These are phyloP conservation scores for Trametes cubensis DNA, from an alignment of 768 basidiomycete species.

Conservation along the genomic window DNA sequence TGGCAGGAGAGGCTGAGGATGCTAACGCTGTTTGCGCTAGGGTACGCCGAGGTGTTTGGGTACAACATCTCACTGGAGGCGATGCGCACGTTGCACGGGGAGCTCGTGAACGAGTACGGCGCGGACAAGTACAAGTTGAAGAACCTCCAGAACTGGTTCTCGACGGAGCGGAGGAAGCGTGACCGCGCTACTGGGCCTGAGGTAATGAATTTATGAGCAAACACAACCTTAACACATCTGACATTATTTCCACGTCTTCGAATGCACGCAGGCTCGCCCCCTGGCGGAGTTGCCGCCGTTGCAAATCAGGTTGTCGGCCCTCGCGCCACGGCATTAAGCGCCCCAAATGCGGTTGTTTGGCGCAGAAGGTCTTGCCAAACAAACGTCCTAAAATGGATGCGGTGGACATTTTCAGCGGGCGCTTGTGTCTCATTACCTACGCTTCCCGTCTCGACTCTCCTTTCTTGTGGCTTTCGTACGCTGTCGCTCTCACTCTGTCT, in stretches of 20 bases:
- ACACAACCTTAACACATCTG: too few species aligned
- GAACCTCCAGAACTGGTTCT: slow-evolving; percentile 12
- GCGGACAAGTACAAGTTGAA: neutral
- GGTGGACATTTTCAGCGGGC: neutral
- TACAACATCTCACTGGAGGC: neutral
- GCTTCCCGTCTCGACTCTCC: neutral
- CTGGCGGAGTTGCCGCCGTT: too few species aligned
- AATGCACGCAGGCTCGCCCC: neutral
- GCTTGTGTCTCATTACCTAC: neutral
- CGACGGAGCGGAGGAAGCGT: neutral
- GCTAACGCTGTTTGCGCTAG: neutral
- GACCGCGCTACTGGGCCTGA: neutral
- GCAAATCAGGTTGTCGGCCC: too few species aligned
- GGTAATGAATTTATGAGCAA: neutral
- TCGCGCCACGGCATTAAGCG: too few species aligned
- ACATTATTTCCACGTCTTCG: too few species aligned
- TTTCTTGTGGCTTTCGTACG: neutral
- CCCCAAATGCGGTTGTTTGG: slow-evolving; percentile 14
- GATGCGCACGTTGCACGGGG: neutral
- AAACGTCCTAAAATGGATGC: neutral
- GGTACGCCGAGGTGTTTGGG: neutral
- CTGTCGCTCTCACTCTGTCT: too few species aligned
- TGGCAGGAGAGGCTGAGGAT: too few species aligned
- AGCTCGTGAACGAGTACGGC: neutral
- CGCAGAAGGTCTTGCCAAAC: slow-evolving; percentile 15